These are phyloP conservation scores for Monosporozyma aerobia DNA, from an alignment of 805 yeast species.

Conservation along the genomic window DNA sequence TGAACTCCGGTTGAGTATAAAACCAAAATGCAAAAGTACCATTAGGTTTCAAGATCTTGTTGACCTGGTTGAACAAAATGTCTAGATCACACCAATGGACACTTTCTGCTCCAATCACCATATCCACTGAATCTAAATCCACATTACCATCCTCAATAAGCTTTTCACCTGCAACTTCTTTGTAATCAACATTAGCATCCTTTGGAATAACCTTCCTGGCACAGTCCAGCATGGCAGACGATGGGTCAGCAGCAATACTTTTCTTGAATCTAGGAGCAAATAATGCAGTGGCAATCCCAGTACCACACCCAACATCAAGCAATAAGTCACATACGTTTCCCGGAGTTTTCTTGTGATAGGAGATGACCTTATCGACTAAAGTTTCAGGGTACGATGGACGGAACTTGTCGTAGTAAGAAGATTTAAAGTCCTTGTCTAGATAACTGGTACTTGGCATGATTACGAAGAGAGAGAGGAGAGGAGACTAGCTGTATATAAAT, in stretches of 20 bases:
- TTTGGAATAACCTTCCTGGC: slow-evolving; percentile 22
- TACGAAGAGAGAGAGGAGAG: background rate
- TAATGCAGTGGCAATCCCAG: slow-evolving; percentile 51
- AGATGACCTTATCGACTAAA: slow-evolving; percentile 35
- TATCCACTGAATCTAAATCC: slow-evolving; percentile 35
- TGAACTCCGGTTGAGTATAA: slow-evolving; percentile 59
- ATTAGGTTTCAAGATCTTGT: slow-evolving; percentile 39
- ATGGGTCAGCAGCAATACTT: slow-evolving; percentile 52
- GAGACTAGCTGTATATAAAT: background rate
- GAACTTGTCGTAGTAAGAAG: slow-evolving; percentile 7
- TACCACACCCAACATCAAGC: slow-evolving; percentile 64
- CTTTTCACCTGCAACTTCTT: slow-evolving; percentile 5
- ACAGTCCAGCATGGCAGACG: slow-evolving; percentile 40
- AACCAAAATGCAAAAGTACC: slow-evolving; percentile 70
- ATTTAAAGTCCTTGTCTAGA: slow-evolving; percentile 7
- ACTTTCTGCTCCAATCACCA: slow-evolving; percentile 61
- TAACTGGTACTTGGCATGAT: slow-evolving; percentile 9
- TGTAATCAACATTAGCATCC: background rate
- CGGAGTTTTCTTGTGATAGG: slow-evolving; percentile 32
- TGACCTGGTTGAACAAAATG: slow-evolving; percentile 40
- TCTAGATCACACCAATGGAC: slow-evolving; percentile 66
- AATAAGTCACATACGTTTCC: slow-evolving; percentile 8
- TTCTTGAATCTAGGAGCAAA: slow-evolving; percentile 31
- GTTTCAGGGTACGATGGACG: slow-evolving; percentile 42
- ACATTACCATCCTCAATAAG: slow-evolving; percentile 7